Conservation (phyloP, 805 yeast species). For the Candida insectalens region DNA sequence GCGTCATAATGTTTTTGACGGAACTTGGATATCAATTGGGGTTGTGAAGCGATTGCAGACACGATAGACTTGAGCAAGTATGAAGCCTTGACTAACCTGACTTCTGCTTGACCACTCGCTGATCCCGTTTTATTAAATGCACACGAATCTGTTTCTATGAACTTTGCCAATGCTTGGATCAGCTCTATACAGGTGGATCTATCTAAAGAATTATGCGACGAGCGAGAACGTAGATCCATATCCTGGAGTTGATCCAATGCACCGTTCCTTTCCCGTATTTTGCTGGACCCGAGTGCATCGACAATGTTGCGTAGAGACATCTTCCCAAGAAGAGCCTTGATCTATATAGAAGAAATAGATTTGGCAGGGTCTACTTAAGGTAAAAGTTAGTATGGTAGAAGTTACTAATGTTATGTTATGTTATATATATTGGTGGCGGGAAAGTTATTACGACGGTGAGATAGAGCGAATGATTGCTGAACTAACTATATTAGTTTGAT, state of each 20-base stretch:
- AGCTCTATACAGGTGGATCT: conserved; percentile 7
- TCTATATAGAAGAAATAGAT: no score
- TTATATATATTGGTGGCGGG: no score
- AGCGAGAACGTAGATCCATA: conserved; percentile 14
- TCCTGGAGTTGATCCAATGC: conserved; percentile 33
- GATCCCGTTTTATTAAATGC: conserved; percentile 14
- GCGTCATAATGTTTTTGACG: conserved; percentile 20
- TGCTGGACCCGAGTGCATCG: conserved; percentile 34
- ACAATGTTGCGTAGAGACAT: not conserved
- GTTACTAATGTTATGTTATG: no score
- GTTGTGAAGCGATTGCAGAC: conserved; percentile 6
- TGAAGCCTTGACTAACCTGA: conserved; percentile 16
- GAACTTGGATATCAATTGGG: conserved; percentile 9
- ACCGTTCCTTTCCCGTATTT: conserved; percentile 44
- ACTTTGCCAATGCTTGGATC: conserved; percentile 12
- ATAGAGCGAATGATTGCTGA: no score
- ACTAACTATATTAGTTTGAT: no score
- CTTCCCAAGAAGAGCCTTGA: no score
- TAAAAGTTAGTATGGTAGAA: no score
- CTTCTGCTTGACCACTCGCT: conserved; percentile 12
- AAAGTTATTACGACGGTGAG: no score
- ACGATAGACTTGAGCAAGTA: conserved; percentile 12
- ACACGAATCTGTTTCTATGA: conserved; percentile 13
- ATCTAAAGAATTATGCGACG: conserved; percentile 12
- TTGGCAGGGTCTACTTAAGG: no score